A percentile compares a stretch with the other conserved stretches of the same genome.
phyloP scores from a whole-genome alignment of 345 rosid genomes.

The Geranium rotundifolium region DNA sequence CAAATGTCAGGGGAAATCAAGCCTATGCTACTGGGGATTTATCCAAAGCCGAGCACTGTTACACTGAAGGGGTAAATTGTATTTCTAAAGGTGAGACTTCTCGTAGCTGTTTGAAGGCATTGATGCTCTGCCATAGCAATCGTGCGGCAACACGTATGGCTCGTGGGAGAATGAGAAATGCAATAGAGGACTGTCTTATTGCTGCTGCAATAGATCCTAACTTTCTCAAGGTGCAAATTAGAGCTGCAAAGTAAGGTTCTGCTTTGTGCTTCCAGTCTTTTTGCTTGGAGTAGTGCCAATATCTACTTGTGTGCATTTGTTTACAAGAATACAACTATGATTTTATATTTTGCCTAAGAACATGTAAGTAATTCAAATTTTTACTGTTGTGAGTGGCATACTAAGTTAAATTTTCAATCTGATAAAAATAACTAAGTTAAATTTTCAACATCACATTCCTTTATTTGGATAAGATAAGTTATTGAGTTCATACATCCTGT shows the following conservation, averaged over 20 bases:
- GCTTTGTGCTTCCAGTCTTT: conserved; percentile 11
- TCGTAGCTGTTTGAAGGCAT: conserved; percentile 68
- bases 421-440: no score
- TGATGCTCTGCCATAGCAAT: conserved; percentile 93
- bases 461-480: no score
- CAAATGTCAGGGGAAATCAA: conserved; percentile 69
- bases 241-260: conserved; percentile 77
- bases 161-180: conserved; percentile 87
- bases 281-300: background rate
- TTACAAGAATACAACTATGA: no score
- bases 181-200: conserved; percentile 67
- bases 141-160: conserved; percentile 88
- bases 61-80: conserved; percentile 68
- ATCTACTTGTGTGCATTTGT: background rate
- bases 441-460: no score
- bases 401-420: no score
- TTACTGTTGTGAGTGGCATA: no score
- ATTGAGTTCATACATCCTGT: no score
- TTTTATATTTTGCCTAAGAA: no score
- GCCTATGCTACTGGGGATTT: conserved; percentile 67
- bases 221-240: conserved; percentile 74
- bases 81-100: conserved; percentile 56
- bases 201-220: conserved; percentile 72
- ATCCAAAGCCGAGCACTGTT: conserved; percentile 73
- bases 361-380: no score